Evolutionary conservation across 2,329 filamentous ascomycete genomes (phyloP).

Genomic region (Aspergillus fumigatus): DNA sequence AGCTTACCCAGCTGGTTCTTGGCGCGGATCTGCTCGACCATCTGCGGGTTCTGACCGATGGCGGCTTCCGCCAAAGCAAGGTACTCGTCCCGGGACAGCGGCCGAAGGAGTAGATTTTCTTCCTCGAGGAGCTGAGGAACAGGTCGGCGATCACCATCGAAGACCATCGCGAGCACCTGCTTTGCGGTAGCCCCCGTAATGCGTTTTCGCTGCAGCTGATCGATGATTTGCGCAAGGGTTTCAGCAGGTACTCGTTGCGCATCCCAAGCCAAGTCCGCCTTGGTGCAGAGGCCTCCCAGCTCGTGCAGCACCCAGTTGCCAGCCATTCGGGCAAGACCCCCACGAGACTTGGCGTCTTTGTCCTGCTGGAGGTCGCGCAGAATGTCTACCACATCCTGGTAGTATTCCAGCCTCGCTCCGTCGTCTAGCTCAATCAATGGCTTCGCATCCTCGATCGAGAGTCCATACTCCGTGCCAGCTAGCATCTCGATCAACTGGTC

Average conservation of each 20-base stretch:
- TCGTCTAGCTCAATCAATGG: conserved; percentile 73
- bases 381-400: conserved; percentile 46
- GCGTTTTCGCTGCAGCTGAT: conserved; percentile 38
- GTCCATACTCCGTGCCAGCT: conserved; percentile 55
- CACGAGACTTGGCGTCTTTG: conserved; percentile 22
- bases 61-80: conserved; percentile 49
- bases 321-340: conserved; percentile 44
- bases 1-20: conserved; percentile 62
- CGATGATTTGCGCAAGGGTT: conserved; percentile 43
- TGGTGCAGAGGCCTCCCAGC: conserved; percentile 59
- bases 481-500: conserved; percentile 65
- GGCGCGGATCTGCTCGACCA: conserved; percentile 56
- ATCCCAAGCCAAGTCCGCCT: conserved; percentile 47
- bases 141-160: conserved; percentile 46
- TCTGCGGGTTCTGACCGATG: conserved; percentile 51
- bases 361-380: conserved; percentile 26
- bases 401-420: conserved; percentile 77
- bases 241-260: conserved; percentile 36
- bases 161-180: conserved; percentile 52
- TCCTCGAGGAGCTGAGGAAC: conserved; percentile 53
- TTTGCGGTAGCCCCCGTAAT: conserved; percentile 58
- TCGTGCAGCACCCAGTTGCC: conserved; percentile 74
- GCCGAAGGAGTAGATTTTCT: conserved; percentile 52
- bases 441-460: conserved; percentile 77
- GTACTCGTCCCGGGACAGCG: conserved; percentile 55